Percentiles rank a stretch among this genome's conserved stretches.
phyloP scores from a whole-genome alignment of 169 alveolate genomes.

The Plasmodium cynomolgi region DNA sequence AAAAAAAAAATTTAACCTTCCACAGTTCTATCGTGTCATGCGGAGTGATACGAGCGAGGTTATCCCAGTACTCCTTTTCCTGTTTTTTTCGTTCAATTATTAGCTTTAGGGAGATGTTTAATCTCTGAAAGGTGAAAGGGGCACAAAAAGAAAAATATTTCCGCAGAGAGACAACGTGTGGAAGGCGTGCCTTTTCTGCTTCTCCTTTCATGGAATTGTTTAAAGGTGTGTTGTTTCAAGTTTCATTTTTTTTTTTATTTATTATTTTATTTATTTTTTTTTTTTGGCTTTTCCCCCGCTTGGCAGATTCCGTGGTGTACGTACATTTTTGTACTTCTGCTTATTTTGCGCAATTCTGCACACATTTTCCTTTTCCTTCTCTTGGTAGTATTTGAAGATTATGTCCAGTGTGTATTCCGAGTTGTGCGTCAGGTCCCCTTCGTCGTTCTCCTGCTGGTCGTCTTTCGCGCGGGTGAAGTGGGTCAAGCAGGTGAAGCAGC shows the following conservation, averaged over 20 bases:
- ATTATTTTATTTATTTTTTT: neutral
- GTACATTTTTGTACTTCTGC: slow-evolving; percentile 56
- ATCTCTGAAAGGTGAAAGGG: slow-evolving; percentile 17
- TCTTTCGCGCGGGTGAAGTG: neutral
- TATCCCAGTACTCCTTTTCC: slow-evolving; percentile 62
- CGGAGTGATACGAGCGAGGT: slow-evolving; percentile 37
- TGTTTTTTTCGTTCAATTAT: slow-evolving; percentile 61
- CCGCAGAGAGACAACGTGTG: neutral
- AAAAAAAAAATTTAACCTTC: slow-evolving; percentile 30
- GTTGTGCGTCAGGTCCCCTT: neutral
- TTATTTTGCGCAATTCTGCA: slow-evolving; percentile 40
- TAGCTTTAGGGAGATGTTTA: slow-evolving; percentile 42
- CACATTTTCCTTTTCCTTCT: slow-evolving; percentile 62
- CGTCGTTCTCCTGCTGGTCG: slow-evolving; percentile 17
- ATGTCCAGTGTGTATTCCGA: slow-evolving; percentile 52
- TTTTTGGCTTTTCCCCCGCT: neutral
- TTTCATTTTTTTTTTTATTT: neutral
- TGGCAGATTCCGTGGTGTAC: neutral
- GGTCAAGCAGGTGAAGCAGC: neutral
- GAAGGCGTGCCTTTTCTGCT: neutral
- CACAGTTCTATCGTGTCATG: slow-evolving; percentile 54
- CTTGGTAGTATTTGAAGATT: slow-evolving; percentile 62
- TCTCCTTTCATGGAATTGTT: neutral
- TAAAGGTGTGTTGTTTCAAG: neutral
- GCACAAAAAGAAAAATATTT: neutral